These are phyloP conservation scores for Ophiorrhiza pumila DNA, from an alignment of 257 asterid genomes.

Conservation along the genomic window DNA sequence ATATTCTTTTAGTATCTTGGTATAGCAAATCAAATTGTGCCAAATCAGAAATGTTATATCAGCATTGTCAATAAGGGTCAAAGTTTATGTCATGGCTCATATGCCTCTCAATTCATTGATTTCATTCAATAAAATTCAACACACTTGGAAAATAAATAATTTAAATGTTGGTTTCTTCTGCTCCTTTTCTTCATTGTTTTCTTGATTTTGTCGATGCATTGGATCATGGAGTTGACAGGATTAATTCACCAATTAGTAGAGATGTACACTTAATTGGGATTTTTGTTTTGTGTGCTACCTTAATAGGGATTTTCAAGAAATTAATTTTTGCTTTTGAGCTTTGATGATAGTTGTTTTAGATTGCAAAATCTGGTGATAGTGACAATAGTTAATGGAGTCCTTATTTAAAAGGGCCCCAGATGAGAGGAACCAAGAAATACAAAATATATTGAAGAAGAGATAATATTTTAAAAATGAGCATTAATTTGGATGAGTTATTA, in stretches of 20 bases:
- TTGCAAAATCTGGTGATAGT: background rate
- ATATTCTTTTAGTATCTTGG: constrained; percentile 1
- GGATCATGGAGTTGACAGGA: background rate
- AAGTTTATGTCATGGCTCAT: background rate
- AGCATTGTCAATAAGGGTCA: background rate
- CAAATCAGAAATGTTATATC: background rate
- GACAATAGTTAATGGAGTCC: background rate
- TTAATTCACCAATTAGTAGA: background rate
- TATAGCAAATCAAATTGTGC: background rate
- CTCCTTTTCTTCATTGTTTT: too few relatives aligned
- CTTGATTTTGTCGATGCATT: too few relatives aligned
- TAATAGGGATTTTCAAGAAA: background rate
- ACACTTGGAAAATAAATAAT: too few relatives aligned
- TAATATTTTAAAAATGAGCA: too few relatives aligned
- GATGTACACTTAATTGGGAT: too few relatives aligned
- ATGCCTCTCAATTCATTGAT: too few relatives aligned
- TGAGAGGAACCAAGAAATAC: background rate
- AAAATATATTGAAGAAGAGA: background rate
- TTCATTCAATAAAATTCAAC: too few relatives aligned
- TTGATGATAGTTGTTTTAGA: background rate
- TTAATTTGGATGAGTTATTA: too few relatives aligned
- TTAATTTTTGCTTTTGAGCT: too few relatives aligned
- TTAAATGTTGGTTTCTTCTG: too few relatives aligned
- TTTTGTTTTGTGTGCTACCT: background rate
- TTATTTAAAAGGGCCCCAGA: background rate